These are phyloP conservation scores for Phytopythium litorale DNA, from an alignment of 352 stramenopile genomes.

Conservation along the genomic window DNA sequence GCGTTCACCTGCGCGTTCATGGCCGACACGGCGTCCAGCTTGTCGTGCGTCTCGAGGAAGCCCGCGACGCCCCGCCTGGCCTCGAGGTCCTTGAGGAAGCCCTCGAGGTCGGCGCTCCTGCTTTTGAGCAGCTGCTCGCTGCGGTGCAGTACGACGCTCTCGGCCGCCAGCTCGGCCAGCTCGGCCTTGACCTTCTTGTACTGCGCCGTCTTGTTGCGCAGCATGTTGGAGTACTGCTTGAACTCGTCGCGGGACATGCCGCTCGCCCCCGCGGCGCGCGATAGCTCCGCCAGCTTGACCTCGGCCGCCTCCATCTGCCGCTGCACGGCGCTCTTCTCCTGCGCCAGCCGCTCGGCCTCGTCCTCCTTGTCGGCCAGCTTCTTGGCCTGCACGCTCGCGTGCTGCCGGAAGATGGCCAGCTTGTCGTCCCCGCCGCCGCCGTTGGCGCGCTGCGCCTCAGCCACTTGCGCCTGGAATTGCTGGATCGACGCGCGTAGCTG, in stretches of 20 bases:
- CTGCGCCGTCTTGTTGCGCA: slow-evolving; percentile 91
- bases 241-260: slow-evolving; percentile 90
- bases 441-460: slow-evolving; percentile 54
- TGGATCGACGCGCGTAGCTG: slow-evolving; percentile 58
- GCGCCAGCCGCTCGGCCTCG: slow-evolving; percentile 69
- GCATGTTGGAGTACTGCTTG: slow-evolving; percentile 81
- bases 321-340: slow-evolving; percentile 51
- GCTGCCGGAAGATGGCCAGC: slow-evolving; percentile 89
- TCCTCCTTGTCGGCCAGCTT: slow-evolving; percentile 90
- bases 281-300: slow-evolving; percentile 52
- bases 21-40: slow-evolving; percentile 86
- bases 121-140: slow-evolving; percentile 91
- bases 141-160: slow-evolving; percentile 89
- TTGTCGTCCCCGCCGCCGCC: slow-evolving; percentile 79
- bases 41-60: slow-evolving; percentile 84
- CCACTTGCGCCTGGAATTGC: slow-evolving; percentile 65
- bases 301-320: slow-evolving; percentile 77
- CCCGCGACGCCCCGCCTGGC: slow-evolving; percentile 80
- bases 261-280: slow-evolving; percentile 17
- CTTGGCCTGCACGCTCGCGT: slow-evolving; percentile 81
- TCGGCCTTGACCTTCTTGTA: slow-evolving; percentile 91
- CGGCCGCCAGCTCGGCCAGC: slow-evolving; percentile 76
- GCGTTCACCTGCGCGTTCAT: slow-evolving; percentile 89
- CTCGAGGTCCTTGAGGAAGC: slow-evolving; percentile 82
- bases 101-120: slow-evolving; percentile 80